Evolutionary conservation across 345 rosid species (phyloP).

Genomic region (Salix suchowensis): DNA sequence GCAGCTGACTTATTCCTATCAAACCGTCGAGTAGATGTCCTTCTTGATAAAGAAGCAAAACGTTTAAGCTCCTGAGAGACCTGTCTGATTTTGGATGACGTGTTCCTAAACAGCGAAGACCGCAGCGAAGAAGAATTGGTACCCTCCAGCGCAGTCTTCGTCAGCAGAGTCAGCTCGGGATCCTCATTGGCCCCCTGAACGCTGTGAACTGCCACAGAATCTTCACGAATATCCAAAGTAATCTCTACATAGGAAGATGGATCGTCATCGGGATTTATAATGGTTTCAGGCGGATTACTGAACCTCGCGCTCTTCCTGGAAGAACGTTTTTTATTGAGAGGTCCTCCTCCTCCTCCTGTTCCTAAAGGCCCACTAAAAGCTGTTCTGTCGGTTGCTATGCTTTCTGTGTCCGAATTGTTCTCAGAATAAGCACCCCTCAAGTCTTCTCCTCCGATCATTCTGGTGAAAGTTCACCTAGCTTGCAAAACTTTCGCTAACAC

Average conservation of each 20-base stretch:
- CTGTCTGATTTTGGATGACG: conserved; percentile 61
- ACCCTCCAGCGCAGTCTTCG: conserved; percentile 60
- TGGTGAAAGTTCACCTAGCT: too few relatives aligned
- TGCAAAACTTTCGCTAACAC: neutral
- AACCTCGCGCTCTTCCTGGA: conserved; percentile 85
- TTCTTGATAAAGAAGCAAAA: conserved; percentile 44
- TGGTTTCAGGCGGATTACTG: conserved; percentile 43
- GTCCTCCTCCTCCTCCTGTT: conserved; percentile 23
- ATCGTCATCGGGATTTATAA: conserved; percentile 13
- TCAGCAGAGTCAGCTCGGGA: conserved; percentile 62
- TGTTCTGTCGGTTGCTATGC: conserved; percentile 52
- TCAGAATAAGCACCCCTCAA: conserved; percentile 43
- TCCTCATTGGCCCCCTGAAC: conserved; percentile 73
- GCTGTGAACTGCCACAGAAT: conserved; percentile 80
- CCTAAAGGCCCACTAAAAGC: conserved; percentile 64
- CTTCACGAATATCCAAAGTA: conserved; percentile 75
- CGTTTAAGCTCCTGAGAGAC: conserved; percentile 80
- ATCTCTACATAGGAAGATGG: conserved; percentile 66
- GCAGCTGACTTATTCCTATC: conserved; percentile 77
- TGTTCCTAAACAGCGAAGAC: conserved; percentile 48
- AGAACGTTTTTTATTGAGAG: conserved; percentile 33
- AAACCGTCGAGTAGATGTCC: conserved; percentile 38
- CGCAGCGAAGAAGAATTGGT: conserved; percentile 37
- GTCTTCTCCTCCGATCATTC: conserved; percentile 34
- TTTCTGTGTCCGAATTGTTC: conserved; percentile 64